Base-by-base conservation (phyloP, 2,329 filamentous ascomycete species). In the Gliomastix tumulicola region DNA sequence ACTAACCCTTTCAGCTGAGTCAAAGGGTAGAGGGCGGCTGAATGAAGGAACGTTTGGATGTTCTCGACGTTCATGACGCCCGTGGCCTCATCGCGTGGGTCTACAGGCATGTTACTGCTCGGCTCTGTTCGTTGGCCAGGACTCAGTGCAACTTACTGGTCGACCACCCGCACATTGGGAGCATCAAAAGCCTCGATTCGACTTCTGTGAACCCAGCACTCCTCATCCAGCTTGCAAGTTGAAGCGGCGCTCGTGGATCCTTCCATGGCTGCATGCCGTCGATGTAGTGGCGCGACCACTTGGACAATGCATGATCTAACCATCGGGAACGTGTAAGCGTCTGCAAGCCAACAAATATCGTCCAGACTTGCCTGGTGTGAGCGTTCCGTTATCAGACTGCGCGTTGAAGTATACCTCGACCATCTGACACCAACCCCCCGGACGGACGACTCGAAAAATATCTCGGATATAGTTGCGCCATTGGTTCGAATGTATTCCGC, bases 381-480 rank as follows among this genome's bases (percentile, higher is more conserved):
- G 63, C n/a, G 76, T 79, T 6, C 88, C 88, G 49, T 86, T 94
- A 47, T 90, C 79, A 1, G 87, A 94, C 56, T 94, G 89, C 19
- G 86, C 79, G 45, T 88, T 87, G 56, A 82, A 82, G 51, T 94
- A 88, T 49, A 89, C 75, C 53, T 95, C 89, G n/a, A 86, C 76
- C 72, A 94, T 81, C 53, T 95, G 88, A 41, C 84, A 74, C 87
- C 88, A 95, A 2, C 89, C 88, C 3, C 81, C 83, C 6, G 79
- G 82, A 35, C 77, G 82, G 43, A 89, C 64, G 9, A 88, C 71
- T 17, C 76, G 71, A 45, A 77, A 74, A 41, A 94, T 84, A 48
- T 95, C 89, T 47, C 69, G 67, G 44, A 94, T 59, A 57, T 94
- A 95, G 21, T 71, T 69, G 38, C 65, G 60, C 89, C 89, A 96